Percentiles rank a stretch among this genome's conserved stretches.
phyloP scores from a whole-genome alignment of 2,329 filamentous ascomycete species.

The Botryosphaeria agaves region DNA sequence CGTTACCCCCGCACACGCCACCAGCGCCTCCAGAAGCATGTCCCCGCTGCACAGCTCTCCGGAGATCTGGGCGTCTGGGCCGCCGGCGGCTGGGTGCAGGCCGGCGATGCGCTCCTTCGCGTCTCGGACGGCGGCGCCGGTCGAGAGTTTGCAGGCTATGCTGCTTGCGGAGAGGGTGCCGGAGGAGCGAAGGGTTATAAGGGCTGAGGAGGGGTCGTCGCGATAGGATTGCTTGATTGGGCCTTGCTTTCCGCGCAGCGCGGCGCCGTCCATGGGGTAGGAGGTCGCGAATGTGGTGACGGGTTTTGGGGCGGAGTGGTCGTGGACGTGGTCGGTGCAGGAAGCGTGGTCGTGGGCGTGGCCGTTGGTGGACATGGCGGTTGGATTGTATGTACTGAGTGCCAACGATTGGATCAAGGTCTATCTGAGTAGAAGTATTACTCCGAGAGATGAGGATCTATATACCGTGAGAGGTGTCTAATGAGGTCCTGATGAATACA shows the following conservation, averaged over 20 bases:
- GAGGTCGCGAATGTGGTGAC: no score
- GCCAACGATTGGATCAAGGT: no score
- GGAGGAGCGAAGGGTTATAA: constrained; percentile 27
- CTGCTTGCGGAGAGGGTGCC: constrained; percentile 26
- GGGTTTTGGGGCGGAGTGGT: no score
- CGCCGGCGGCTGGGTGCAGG: constrained; percentile 29
- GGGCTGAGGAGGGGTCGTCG: constrained; percentile 23
- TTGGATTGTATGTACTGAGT: no score
- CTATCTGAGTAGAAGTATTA: no score
- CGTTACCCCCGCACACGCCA: constrained; percentile 33
- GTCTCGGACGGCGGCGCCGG: constrained; percentile 20
- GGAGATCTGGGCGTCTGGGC: constrained; percentile 22
- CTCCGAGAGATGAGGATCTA: no score
- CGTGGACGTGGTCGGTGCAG: no score
- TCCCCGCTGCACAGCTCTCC: constrained; percentile 32
- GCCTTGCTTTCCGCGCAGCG: constrained; percentile 29
- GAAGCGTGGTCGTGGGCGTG: no score
- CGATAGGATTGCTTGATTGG: constrained; percentile 30
- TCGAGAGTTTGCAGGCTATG: constrained; percentile 30
- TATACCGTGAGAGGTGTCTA: no score
- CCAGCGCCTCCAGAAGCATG: constrained; percentile 32
- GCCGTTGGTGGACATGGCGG: no score
- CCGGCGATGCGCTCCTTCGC: constrained; percentile 23
- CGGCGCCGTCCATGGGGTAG: no score
- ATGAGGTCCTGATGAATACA: no score